A percentile compares a stretch with the other conserved stretches of the same genome.
Evolutionary conservation across 164 flowering plant species (phyloP).

Genomic region (Paratinospora sagittata): DNA sequence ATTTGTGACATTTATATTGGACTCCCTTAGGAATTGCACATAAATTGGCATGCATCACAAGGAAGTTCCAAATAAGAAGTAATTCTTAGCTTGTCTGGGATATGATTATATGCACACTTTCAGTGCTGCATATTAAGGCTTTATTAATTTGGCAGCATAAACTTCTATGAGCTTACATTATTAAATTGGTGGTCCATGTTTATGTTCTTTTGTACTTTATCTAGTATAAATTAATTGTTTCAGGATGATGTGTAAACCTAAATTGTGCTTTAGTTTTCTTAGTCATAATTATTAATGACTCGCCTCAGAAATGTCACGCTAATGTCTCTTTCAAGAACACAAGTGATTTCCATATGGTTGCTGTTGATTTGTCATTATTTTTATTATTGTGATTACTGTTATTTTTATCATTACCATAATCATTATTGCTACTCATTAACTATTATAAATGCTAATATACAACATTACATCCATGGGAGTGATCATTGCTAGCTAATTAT

Average conservation of each 20-base stretch:
- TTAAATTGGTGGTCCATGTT: neutral
- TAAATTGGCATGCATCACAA: no score
- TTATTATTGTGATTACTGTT: neutral
- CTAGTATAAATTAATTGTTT: neutral
- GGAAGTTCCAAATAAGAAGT: no score
- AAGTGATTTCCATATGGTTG: neutral
- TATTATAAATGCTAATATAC: neutral
- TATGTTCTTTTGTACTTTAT: neutral
- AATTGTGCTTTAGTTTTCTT: no score
- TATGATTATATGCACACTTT: neutral
- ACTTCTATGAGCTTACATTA: neutral
- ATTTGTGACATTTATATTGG: neutral
- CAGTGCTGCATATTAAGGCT: neutral
- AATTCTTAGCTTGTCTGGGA: no score
- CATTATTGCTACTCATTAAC: neutral
- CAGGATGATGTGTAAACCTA: neutral
- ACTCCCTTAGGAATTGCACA: no score
- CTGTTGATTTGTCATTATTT: no score
- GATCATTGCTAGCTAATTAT: neutral
- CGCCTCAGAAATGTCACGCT: neutral
- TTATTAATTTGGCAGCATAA: neutral
- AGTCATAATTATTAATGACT: neutral
- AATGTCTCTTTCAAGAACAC: neutral
- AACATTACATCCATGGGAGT: neutral
- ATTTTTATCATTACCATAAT: neutral